Conservation (phyloP, 2,329 filamentous ascomycete species). For the Colletotrichum sp. region DNA sequence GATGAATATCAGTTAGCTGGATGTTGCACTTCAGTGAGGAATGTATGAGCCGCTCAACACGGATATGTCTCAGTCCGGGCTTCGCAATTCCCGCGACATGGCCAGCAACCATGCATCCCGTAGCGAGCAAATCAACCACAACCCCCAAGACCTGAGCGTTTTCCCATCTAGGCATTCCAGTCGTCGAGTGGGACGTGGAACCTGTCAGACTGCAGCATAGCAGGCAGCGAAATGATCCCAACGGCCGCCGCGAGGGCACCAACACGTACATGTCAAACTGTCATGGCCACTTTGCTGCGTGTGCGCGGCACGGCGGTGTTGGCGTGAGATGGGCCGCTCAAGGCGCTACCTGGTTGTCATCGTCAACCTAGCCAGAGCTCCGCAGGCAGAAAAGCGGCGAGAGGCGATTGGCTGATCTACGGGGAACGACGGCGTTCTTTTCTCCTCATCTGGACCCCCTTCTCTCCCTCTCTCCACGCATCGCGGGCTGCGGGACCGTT, state of each 20-base stretch:
- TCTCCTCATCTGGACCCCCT: neutral
- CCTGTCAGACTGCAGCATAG: neutral
- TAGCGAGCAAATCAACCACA: neutral
- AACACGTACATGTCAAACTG: neutral
- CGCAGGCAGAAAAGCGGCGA: neutral
- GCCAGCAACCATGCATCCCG: neutral
- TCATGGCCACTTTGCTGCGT: neutral
- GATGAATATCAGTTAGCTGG: neutral
- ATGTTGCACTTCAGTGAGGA: neutral
- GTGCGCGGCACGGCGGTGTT: neutral
- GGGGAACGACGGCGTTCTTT: conserved; percentile 1
- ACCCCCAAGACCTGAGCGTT: neutral
- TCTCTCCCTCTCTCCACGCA: neutral
- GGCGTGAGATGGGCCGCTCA: neutral
- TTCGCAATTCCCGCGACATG: neutral
- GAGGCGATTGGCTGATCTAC: neutral
- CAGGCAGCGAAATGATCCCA: neutral
- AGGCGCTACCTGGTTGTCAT: neutral
- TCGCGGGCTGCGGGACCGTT: neutral
- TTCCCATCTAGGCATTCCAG: neutral
- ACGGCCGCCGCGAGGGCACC: neutral
- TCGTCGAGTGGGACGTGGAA: neutral
- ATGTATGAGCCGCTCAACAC: neutral
- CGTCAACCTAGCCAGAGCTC: neutral
- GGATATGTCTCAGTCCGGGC: neutral